These are phyloP conservation scores for Penicillium griseofulvum DNA, from an alignment of 2,329 filamentous ascomycete genomes.

Conservation along the genomic window DNA sequence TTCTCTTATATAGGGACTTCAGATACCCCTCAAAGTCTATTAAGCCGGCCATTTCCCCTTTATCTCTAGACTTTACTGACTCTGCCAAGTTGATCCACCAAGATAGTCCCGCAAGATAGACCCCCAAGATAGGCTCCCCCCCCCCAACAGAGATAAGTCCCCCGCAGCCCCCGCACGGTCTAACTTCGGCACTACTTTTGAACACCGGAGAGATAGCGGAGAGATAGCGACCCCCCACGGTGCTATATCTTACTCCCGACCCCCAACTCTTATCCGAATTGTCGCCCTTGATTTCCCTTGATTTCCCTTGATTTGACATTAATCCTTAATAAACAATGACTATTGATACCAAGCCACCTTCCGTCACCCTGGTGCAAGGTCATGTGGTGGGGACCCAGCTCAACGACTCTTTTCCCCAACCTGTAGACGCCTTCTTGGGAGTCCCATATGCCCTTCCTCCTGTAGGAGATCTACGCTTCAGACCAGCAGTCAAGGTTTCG, in stretches of 20 bases:
- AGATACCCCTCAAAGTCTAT: not conserved
- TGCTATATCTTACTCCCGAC: conserved; percentile 5
- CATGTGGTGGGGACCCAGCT: conserved; percentile 30
- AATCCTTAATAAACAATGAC: conserved; percentile 1
- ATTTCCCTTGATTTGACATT: not conserved
- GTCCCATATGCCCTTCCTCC: conserved; percentile 52
- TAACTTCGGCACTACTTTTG: conserved; percentile 22
- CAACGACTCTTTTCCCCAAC: conserved; percentile 22
- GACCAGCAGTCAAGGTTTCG: conserved; percentile 33
- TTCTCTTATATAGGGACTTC: not conserved
- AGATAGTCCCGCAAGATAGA: conserved; percentile 11
- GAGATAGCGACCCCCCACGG: conserved; percentile 1
- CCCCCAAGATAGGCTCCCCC: too few relatives aligned
- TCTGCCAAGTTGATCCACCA: conserved; percentile 4
- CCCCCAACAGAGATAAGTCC: too few relatives aligned
- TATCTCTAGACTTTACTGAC: conserved; percentile 8
- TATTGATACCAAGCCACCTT: conserved; percentile 2
- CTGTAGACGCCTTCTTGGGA: conserved; percentile 46
- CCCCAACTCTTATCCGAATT: too few relatives aligned
- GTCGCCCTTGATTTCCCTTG: too few relatives aligned
- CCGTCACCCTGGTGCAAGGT: conserved; percentile 28
- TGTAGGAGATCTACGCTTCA: conserved; percentile 49
- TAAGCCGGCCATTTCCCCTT: not conserved
- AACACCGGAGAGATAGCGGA: conserved; percentile 15
- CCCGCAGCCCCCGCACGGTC: conserved; percentile 14